These are phyloP conservation scores for Epichloe scottii DNA, from an alignment of 2,329 filamentous ascomycete genomes.

Conservation along the genomic window DNA sequence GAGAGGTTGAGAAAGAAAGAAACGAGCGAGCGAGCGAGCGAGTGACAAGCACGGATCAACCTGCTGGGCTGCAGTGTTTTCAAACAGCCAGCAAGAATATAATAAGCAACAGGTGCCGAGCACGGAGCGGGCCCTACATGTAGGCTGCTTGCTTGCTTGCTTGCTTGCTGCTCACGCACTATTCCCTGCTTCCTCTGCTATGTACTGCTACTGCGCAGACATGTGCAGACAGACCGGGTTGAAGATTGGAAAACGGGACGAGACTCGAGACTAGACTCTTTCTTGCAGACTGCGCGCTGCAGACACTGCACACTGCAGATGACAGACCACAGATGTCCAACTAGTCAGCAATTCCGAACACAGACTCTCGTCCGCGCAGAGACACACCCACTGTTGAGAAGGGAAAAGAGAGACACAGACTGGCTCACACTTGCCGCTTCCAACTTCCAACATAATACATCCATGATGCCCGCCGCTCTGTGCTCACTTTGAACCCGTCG, in stretches of 20 bases:
- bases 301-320: not conserved
- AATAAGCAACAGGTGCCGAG: not conserved
- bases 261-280: not conserved
- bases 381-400: not conserved
- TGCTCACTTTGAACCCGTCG: not conserved
- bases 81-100: not conserved
- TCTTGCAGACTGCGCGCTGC: not conserved
- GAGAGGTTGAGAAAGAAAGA: not conserved
- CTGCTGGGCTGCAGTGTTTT: not conserved
- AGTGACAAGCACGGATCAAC: not conserved
- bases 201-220: constrained; percentile 1
- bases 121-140: not conserved
- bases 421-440: not conserved
- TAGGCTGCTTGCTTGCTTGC: not conserved
- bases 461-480: not conserved
- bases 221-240: not conserved
- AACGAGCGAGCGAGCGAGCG: no score
- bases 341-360: constrained; percentile 2
- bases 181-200: not conserved
- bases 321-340: not conserved
- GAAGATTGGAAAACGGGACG: not conserved
- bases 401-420: constrained; percentile 1
- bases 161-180: not conserved
- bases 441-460: not conserved
- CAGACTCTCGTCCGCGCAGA: constrained; percentile 2